A percentile compares a stretch with the other conserved stretches of the same genome.
phyloP scores from a whole-genome alignment of 352 stramenopile species.

The Globisporangium iwayamae region DNA sequence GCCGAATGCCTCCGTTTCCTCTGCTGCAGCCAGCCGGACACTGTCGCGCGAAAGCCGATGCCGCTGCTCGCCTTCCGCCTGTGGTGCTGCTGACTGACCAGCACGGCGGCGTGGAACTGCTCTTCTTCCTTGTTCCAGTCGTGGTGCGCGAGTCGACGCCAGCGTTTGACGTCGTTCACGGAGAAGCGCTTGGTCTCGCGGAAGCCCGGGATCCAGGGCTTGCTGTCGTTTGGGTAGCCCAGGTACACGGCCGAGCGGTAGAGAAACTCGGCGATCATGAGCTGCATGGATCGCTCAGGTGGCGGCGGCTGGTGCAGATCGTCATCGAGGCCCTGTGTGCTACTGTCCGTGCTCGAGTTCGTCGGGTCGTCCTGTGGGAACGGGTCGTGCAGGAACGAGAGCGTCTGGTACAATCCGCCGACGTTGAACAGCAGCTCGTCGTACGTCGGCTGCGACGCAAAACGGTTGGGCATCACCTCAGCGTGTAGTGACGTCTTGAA shows the following conservation, averaged over 20 bases:
- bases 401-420: conserved; percentile 52
- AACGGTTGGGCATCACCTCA: conserved; percentile 30
- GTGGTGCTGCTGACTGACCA: background rate
- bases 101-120: conserved; percentile 20
- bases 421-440: conserved; percentile 63
- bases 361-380: background rate
- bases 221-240: conserved; percentile 43
- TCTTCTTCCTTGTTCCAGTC: conserved; percentile 60
- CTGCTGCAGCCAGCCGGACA: conserved; percentile 24
- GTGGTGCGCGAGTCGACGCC: conserved; percentile 63
- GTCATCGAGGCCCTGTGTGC: conserved; percentile 25
- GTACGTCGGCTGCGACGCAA: conserved; percentile 34
- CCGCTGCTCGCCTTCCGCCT: background rate
- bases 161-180: conserved; percentile 74
- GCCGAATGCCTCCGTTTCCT: conserved; percentile 12
- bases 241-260: conserved; percentile 69
- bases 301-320: conserved; percentile 14
- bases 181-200: conserved; percentile 67
- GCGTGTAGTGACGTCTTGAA: conserved; percentile 44
- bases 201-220: conserved; percentile 62
- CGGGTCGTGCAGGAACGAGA: conserved; percentile 45
- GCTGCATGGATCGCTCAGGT: conserved; percentile 56
- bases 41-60: conserved; percentile 18
- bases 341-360: conserved; percentile 23
- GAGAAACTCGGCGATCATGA: conserved; percentile 82